A percentile compares a stretch with the other conserved stretches of the same genome.
phyloP scores from a whole-genome alignment of 2,329 filamentous ascomycete species.

The Cyclaneusma minus region DNA sequence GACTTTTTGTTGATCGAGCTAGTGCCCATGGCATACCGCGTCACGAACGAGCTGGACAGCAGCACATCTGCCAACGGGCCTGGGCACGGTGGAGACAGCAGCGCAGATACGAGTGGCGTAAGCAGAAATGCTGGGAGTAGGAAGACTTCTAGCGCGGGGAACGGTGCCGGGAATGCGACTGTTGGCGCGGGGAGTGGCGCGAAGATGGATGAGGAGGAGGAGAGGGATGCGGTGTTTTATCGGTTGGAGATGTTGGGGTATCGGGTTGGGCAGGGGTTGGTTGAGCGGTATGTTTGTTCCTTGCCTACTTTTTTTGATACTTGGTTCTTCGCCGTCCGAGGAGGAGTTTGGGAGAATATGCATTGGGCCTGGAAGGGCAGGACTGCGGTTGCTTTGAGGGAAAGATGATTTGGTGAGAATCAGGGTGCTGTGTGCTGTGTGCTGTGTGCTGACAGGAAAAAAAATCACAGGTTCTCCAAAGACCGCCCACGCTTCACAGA shows the following conservation, averaged over 20 bases:
- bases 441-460: conserved; percentile 2
- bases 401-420: no score
- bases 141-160: no score
- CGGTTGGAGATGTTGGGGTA: conserved; percentile 76
- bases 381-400: no score
- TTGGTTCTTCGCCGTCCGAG: not conserved
- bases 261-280: conserved; percentile 79
- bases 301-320: conserved; percentile 1
- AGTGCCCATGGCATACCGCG: conserved; percentile 81
- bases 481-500: conserved; percentile 81
- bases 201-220: conserved; percentile 59
- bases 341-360: not conserved
- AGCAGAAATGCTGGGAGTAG: not conserved
- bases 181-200: conserved; percentile 17
- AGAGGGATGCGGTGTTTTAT: conserved; percentile 72
- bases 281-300: conserved; percentile 53
- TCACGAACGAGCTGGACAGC: conserved; percentile 46
- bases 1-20: conserved; percentile 95
- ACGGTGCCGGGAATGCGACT: conserved; percentile 5
- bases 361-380: no score
- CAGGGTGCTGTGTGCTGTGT: no score
- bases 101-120: no score
- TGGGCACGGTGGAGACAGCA: conserved; percentile 1
- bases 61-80: not conserved
- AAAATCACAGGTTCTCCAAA: conserved; percentile 49